Base-by-base conservation (phyloP, 352 stramenopile genomes). In the Blastocystis sp. region DNA sequence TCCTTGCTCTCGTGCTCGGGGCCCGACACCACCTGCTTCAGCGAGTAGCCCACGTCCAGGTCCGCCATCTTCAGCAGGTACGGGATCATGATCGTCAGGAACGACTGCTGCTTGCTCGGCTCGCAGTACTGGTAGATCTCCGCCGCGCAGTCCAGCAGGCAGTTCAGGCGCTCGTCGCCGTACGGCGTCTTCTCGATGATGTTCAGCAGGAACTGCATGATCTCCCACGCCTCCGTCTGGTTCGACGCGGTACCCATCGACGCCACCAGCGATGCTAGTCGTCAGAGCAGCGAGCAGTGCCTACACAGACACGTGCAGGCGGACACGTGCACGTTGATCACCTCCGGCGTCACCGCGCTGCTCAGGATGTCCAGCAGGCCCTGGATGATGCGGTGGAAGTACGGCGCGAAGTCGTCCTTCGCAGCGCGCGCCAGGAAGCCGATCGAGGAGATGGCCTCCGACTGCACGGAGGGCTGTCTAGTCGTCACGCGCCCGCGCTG, bases 121-220 rank as follows among this genome's bases (percentile, higher is more conserved):
- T 80, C 69, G 55, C 69, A 80, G 41, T 80, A 80, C 69, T 80
- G 69, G 69, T 62, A 80, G 69, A 80, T 80, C 69, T 80, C 69
- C 45, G 69, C 69, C 31, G 45, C 45, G 55, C 69, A 80, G 39
- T 80, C 69, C 69, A 80, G 55, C 39, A 80, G 55, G n/a, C 69
- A 62, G 69, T 80, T 80, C 69, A 80, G 37, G 24, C 37, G 69
- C 69, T 80, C 69, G 55, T 80, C 69, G 10, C 69, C 69, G 13
- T 37, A n/a, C 45, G 31, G 45, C 13, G 37, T 63, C 39, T 80
- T 80, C 39, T 80, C 45, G 31, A 80, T 63, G 6, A 63, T 21
- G 29, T 62, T n/a, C 31, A 80, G 3, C 35, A 80, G 39, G 39
- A 80, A 80, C 1, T 80, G 69, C 69, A 80, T 80, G 69, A 80